Conservation (phyloP, 805 yeast species). For the Schwanniomyces vanrijiae region DNA sequence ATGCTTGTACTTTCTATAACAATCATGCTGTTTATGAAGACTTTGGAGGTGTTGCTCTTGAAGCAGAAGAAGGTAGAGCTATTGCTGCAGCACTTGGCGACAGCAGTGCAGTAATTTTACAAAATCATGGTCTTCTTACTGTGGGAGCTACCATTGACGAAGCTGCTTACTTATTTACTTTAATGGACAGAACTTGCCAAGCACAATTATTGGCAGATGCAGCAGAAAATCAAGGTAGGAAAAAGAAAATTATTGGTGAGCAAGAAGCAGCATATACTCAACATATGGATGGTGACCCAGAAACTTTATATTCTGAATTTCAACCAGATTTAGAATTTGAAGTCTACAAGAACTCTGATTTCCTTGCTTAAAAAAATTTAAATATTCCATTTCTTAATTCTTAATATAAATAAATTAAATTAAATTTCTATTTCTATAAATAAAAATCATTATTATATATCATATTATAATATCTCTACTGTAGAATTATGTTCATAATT, state of each 20-base stretch:
- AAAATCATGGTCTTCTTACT: constrained; percentile 35
- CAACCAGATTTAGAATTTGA: constrained; percentile 63
- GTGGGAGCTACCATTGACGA: constrained; percentile 36
- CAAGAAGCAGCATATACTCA: constrained; percentile 69
- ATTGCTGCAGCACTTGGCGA: constrained; percentile 34
- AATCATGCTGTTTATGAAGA: constrained; percentile 63
- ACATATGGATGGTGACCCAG: constrained; percentile 61
- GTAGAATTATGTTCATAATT: constrained; percentile 11
- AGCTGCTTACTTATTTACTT: constrained; percentile 34
- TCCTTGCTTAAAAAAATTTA: neutral
- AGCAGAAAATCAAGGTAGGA: constrained; percentile 41
- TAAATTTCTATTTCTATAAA: constrained; percentile 11
- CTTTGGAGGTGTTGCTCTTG: constrained; percentile 76
- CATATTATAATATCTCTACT: neutral
- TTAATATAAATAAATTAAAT: neutral
- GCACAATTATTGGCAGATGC: constrained; percentile 36
- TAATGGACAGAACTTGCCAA: constrained; percentile 33
- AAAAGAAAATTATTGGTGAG: constrained; percentile 48
- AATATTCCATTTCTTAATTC: too few species aligned
- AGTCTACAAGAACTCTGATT: neutral
- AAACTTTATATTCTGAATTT: constrained; percentile 67
- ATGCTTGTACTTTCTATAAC: constrained; percentile 66
- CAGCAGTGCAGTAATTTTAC: constrained; percentile 28
- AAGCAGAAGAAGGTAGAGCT: constrained; percentile 27
- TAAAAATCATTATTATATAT: neutral